A percentile compares a stretch with the other conserved stretches of the same genome.
Conservation (phyloP, 768 basidiomycete genomes). For the Amanita pallidorosea region DNA sequence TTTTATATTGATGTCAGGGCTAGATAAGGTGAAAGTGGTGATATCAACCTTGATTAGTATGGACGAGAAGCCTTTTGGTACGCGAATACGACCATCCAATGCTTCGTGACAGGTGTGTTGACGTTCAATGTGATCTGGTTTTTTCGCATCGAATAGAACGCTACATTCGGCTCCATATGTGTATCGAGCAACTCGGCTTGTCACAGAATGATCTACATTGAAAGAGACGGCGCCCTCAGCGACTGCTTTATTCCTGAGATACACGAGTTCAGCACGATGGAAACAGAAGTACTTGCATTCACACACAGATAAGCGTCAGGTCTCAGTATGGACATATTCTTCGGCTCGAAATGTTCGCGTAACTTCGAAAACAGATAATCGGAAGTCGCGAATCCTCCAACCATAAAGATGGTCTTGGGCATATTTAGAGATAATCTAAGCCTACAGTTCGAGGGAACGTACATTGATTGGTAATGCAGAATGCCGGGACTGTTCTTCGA, state of each 20-base stretch:
- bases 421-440: neutral
- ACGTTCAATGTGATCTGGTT: slow-evolving; percentile 7
- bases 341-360: slow-evolving; percentile 20
- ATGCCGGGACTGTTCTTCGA: neutral
- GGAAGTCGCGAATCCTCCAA: slow-evolving; percentile 44
- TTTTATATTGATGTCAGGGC: neutral
- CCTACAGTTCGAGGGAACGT: neutral
- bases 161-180: slow-evolving; percentile 9
- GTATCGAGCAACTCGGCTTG: slow-evolving; percentile 7
- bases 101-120: neutral
- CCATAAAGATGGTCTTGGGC: slow-evolving; percentile 30
- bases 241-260: slow-evolving; percentile 15
- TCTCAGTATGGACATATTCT: slow-evolving; percentile 25
- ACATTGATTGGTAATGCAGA: neutral
- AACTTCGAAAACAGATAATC: slow-evolving; percentile 35
- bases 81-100: slow-evolving; percentile 12
- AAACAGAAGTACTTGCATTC: neutral
- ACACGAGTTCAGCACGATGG: slow-evolving; percentile 5
- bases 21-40: neutral
- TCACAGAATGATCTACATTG: slow-evolving; percentile 13
- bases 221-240: slow-evolving; percentile 16
- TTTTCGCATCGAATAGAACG: neutral
- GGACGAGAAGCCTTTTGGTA: slow-evolving; percentile 7
- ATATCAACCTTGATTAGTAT: slow-evolving; percentile 7
- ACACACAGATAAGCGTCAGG: slow-evolving; percentile 38